Base-by-base conservation (phyloP, 225 moss, liverwort and hornwort species). In the Pseudisothecium myosuroides region DNA sequence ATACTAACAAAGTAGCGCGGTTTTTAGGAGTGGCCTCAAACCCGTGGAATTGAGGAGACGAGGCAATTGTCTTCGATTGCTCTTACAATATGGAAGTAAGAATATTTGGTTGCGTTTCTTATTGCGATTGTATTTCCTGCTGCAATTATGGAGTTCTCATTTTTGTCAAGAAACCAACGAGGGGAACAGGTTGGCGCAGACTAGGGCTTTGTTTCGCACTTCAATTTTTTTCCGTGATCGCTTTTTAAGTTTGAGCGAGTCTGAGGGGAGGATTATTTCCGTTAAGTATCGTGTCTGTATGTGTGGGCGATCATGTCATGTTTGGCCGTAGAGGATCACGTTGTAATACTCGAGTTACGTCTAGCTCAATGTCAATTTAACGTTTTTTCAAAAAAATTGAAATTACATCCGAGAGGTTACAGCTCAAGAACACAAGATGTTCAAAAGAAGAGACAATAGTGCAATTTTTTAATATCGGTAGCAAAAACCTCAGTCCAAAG, bases 31-130 rank as follows among this genome's bases (percentile, higher is more conserved):
- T 76, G 78, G 31, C 60, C 75, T 66, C 64, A 41, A 63, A 26
- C 62, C 81, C 75, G 68, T 32, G 73, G 65, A 64, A 83, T 83
- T 65, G 43, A 56, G 74, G 74, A 82, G 74, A 64, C 75, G 81
- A 75, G 47, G 56, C 76, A 71, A 22, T 83, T 72, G 85, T 31
- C 84, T 60, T 61, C 80, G 47, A 76, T 75, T 47, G 68, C 59
- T 67, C n/a, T 81, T 68, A 12, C 86, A 52, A 52, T 31, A 92
- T 92, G 92, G 92, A 92, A 76, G 92, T 92, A 81, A 92, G 92
- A 73, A 47, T 80, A 66, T 83, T 5, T 58, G 28, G 3, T 62
- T 58, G 3, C 62, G 78, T 71, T 79, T 60, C 79, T 17, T 62
- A 26, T 47, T 47, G 10, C 45, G 2, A 21, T 55, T 54, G 22